Base-by-base conservation (phyloP, 2,329 filamentous ascomycete genomes). In the Talaromyces sp. region DNA sequence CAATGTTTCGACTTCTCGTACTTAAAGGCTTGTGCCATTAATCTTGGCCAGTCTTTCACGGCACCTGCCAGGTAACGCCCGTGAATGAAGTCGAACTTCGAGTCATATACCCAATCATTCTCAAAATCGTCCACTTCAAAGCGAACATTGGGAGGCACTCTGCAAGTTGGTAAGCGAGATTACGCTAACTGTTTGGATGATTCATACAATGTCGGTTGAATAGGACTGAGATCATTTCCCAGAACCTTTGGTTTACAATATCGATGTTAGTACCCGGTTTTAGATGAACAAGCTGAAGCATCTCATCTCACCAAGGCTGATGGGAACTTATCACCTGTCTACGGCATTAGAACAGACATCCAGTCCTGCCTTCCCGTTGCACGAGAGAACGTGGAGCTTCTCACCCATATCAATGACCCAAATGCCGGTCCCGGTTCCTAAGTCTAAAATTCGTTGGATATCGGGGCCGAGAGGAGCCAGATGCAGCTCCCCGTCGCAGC, bases 391-490 rank as follows among this genome's bases (percentile, higher is more conserved):
- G 27, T 19, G 6, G 19, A 36, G n/a, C 19, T 5, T 25, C 53
- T 58, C 45, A 66, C 65, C 65, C 15, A 67, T 54, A 29, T 67
- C 62, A 62, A 67, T 65, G 25, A 58, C 83, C 65, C 65, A 67
- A 11, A 67, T 67, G 2, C 65, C 65, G 13, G 65, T 67, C 5
- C 65, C 65, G 0, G 83, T 85, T 3, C 83, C 84, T 19, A 85
- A 72, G 70, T 85, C 84, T 5, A 86, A 75, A 22, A 81, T 79
- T 25, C 78, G 75, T 45, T 75, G 76, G 1, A 79, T 78, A 5
- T 77, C 71, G 5, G 66, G 11, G 1, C 75, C 69, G 13, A 83
- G 71, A 3, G 84, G 83, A 6, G 82, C 79, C 15, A 81, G 74
- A 69, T 78, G 78, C 5, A 85, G 76, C 47, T 77, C 76, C 58